Base-by-base conservation (phyloP, 1,139 yeast species). In the Taphrina pruni region DNA sequence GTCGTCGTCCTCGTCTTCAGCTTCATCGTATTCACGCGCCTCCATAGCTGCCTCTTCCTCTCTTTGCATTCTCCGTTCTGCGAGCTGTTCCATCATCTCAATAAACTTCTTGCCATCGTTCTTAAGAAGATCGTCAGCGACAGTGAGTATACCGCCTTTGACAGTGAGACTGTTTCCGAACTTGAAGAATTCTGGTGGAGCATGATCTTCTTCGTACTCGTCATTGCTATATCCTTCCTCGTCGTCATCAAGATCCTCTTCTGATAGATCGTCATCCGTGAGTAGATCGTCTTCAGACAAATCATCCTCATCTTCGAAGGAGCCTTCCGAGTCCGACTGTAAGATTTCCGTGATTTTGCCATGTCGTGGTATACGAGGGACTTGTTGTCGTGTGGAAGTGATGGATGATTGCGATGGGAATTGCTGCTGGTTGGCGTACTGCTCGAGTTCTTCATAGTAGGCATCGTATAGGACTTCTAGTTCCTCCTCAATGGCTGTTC, bases 61-160 rank as follows among this genome's bases (percentile, higher is more conserved):
- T 70, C 88, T 78, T 0, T 82, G 84, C 74, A 81, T 80, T 54
- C 87, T 79, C n/a, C 86, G 81, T 72, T 85, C 86, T 7, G 89
- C 88, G 50, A 89, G 80, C 69, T 86, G 83, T 75, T 89, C 96
- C 87, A 90, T 87, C 86, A 89, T 86, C 72, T 87, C 88, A 55
- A 90, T 84, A 74, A 90, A 89, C 68, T 86, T 84, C 73, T 84
- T 84, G 39, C 96, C 96, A 73, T 88, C 91, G 75, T 88, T 88
- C 72, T 85, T 86, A 70, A 89, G 80, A 43, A 90, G 78, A 75
- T 90, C 96, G 73, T 90, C 95, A 0, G 95, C 94, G 66, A 90
- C 88, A 14, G 85, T 84, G 65, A 87, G 81, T 35, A 87, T 77
- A 6, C 82, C 82, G 35, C 82, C 82, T 65, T 78, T 79, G 45